Percentiles rank a stretch among this genome's conserved stretches.
phyloP scores from a whole-genome alignment of 139 green algal genomes.

The Chlamydomonas eustigma region DNA sequence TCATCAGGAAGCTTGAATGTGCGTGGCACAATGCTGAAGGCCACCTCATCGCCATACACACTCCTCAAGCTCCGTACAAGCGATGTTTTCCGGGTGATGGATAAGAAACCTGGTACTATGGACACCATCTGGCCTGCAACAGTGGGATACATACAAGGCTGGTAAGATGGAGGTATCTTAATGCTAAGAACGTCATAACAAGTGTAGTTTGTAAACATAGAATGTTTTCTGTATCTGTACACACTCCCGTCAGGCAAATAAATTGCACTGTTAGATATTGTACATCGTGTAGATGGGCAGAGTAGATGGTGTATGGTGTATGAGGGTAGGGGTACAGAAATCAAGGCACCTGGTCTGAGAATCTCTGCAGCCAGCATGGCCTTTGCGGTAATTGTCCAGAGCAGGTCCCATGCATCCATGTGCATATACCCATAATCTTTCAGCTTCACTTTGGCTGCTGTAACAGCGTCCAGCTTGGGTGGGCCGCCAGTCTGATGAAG shows the following conservation, averaged over 20 bases:
- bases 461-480: constrained; percentile 35
- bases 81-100: constrained; percentile 52
- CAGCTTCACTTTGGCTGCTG: constrained; percentile 22
- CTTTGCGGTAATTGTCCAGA: constrained; percentile 56
- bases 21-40: constrained; percentile 37
- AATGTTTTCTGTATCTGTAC: no score
- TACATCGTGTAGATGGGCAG: no score
- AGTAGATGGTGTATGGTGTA: no score
- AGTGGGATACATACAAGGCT: not conserved
- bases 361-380: constrained; percentile 53
- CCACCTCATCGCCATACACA: constrained; percentile 35
- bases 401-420: constrained; percentile 57
- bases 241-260: no score
- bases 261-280: no score
- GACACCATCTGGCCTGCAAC: constrained; percentile 43
- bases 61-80: constrained; percentile 41
- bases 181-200: no score
- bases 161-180: no score
- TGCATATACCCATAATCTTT: constrained; percentile 58
- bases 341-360: constrained; percentile 17
- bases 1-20: constrained; percentile 22
- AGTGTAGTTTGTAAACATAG: no score
- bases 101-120: constrained; percentile 52
- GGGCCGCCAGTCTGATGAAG: constrained; percentile 33
- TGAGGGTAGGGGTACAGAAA: no score